These are phyloP conservation scores for Aspergillus viridinutans DNA, from an alignment of 2,329 filamentous ascomycete species.

Conservation along the genomic window DNA sequence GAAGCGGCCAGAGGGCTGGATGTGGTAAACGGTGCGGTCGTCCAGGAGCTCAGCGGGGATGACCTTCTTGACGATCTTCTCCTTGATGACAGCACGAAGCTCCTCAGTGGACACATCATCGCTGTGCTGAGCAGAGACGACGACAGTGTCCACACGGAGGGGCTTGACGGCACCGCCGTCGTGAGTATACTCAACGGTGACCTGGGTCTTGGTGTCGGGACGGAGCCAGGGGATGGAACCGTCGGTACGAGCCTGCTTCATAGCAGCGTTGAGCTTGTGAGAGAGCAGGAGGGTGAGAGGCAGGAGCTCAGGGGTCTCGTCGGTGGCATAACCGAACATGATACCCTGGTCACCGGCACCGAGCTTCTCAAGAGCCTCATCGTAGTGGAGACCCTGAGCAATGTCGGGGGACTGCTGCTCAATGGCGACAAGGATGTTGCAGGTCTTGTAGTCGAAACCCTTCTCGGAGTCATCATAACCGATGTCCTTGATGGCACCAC, in stretches of 20 bases:
- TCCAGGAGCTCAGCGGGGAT: conserved; percentile 91
- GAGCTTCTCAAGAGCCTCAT: conserved; percentile 93
- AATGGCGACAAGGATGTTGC: conserved; percentile 96
- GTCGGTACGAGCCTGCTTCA: conserved; percentile 83
- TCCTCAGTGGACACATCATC: conserved; percentile 84
- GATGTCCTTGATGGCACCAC: conserved; percentile 93
- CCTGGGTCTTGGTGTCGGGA: conserved; percentile 99
- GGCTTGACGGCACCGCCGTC: conserved; percentile 88
- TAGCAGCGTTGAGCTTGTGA: conserved; percentile 95
- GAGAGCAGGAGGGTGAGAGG: conserved; percentile 90
- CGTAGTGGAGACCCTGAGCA: conserved; percentile 97
- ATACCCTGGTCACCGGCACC: conserved; percentile 99
- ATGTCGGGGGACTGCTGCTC: conserved; percentile 99
- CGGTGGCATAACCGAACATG: conserved; percentile 99
- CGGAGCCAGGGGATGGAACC: conserved; percentile 89
- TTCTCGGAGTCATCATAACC: conserved; percentile 96
- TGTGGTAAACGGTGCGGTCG: conserved; percentile 93
- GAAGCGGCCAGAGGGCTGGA: conserved; percentile 97
- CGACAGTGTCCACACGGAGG: conserved; percentile 89
- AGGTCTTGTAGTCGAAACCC: conserved; percentile 99
- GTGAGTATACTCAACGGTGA: conserved; percentile 98
- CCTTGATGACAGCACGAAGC: conserved; percentile 88
- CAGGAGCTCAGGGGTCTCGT: conserved; percentile 96
- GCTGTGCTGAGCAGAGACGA: conserved; percentile 92
- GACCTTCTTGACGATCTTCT: conserved; percentile 95